Evolutionary conservation across 2,329 filamentous ascomycete species (phyloP).

Genomic region (Monilinia polystroma): DNA sequence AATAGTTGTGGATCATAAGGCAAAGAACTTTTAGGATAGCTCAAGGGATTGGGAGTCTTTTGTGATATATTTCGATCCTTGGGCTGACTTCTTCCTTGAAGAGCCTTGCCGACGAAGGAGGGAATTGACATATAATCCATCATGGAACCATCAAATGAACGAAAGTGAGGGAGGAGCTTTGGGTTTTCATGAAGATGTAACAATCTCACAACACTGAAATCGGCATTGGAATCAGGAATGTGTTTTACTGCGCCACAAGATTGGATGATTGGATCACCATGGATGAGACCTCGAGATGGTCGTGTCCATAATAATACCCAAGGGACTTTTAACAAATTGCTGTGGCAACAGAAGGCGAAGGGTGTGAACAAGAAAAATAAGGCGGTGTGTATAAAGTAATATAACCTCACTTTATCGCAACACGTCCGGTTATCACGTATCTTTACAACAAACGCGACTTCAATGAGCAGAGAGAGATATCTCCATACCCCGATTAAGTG

Average conservation of each 20-base stretch:
- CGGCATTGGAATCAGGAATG: neutral
- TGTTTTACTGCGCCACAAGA: slow-evolving; percentile 8
- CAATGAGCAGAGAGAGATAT: slow-evolving; percentile 10
- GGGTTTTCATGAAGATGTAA: neutral
- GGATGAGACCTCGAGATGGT: neutral
- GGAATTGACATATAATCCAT: slow-evolving; percentile 7
- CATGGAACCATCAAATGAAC: neutral
- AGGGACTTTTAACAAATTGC: neutral
- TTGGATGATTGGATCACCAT: neutral
- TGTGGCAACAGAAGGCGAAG: neutral
- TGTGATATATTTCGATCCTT: neutral
- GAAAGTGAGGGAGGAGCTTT: neutral
- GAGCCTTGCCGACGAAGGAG: slow-evolving; percentile 11
- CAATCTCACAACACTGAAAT: neutral
- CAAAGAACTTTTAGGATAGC: slow-evolving; percentile 36
- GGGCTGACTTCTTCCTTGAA: slow-evolving; percentile 5
- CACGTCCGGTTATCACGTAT: slow-evolving; percentile 4
- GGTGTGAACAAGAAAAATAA: neutral
- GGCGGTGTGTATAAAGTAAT: neutral
- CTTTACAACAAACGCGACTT: slow-evolving; percentile 13
- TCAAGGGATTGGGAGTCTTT: slow-evolving; percentile 35
- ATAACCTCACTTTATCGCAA: slow-evolving; percentile 3
- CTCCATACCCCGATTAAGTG: neutral
- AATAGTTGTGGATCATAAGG: slow-evolving; percentile 38
- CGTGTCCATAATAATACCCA: neutral